Percentiles rank a stretch among this genome's conserved stretches.
Conservation (phyloP, 2,329 filamentous ascomycete species). For the Aspergillus sp. region DNA sequence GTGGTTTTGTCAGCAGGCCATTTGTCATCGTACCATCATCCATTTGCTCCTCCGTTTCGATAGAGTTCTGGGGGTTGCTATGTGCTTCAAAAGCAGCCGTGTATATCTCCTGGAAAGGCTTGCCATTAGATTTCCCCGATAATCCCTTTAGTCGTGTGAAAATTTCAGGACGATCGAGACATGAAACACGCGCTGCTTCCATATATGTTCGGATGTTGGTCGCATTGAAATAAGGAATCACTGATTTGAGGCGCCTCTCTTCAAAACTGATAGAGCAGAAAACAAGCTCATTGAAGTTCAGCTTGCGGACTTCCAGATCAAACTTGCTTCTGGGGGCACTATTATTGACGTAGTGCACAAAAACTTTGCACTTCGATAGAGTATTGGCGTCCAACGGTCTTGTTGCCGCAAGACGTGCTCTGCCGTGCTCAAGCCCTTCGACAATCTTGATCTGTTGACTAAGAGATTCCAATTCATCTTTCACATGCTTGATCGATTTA, state of each 20-base stretch:
- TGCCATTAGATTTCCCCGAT: not conserved
- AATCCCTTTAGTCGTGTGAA: not conserved
- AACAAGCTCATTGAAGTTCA: not conserved
- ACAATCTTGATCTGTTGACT: not conserved
- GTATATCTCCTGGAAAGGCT: not conserved
- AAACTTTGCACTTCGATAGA: not conserved
- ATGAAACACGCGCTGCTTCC: not conserved
- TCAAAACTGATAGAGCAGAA: constrained; percentile 1
- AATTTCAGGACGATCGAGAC: not conserved
- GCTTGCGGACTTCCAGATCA: not conserved
- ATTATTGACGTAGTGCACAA: not conserved
- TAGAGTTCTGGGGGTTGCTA: not conserved
- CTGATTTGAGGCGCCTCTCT: not conserved
- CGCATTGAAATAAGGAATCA: not conserved
- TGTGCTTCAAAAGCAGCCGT: not conserved
- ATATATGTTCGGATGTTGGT: not conserved
- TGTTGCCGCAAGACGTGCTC: not conserved
- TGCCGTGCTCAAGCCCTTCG: not conserved
- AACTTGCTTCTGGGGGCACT: not conserved
- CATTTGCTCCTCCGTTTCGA: not conserved
- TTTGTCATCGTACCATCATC: not conserved
- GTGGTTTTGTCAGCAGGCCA: not conserved
- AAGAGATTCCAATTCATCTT: not conserved
- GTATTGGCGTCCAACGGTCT: not conserved
- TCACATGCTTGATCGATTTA: not conserved